These are phyloP conservation scores for Nannochloropsis limnetica DNA, from an alignment of 352 stramenopile genomes.

Conservation along the genomic window DNA sequence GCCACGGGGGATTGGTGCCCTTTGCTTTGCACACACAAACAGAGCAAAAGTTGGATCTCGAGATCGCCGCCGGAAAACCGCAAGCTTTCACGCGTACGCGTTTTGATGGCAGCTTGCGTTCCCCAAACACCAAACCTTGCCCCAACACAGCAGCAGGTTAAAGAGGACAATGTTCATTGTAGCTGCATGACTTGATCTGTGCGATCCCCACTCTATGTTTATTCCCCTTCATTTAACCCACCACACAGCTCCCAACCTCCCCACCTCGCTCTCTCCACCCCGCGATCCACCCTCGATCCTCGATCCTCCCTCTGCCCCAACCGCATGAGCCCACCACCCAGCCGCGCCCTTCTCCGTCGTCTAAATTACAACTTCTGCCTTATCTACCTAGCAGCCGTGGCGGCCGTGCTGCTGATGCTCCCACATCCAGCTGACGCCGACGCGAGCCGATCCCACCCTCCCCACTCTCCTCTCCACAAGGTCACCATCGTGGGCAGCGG, in stretches of 20 bases:
- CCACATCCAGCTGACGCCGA: background rate
- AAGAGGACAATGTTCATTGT: background rate
- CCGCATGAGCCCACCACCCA: background rate
- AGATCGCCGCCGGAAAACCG: too few species aligned
- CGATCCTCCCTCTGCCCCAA: background rate
- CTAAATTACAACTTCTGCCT: background rate
- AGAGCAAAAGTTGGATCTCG: too few species aligned
- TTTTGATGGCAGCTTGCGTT: background rate
- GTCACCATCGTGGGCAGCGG: conserved; percentile 47
- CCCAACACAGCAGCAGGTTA: background rate
- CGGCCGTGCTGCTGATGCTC: background rate
- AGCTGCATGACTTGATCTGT: background rate
- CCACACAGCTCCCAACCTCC: background rate
- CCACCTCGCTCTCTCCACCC: background rate
- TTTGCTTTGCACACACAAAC: background rate
- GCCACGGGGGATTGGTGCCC: too few species aligned
- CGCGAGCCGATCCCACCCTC: background rate
- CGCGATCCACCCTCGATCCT: background rate
- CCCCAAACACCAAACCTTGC: background rate
- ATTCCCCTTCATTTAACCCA: background rate
- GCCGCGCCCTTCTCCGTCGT: background rate
- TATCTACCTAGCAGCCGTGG: background rate
- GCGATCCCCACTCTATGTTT: background rate
- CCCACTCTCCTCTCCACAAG: background rate
- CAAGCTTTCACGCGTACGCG: too few species aligned